Evolutionary conservation across 352 stramenopile species (phyloP).

Genomic region (Phytophthora aleatoria): DNA sequence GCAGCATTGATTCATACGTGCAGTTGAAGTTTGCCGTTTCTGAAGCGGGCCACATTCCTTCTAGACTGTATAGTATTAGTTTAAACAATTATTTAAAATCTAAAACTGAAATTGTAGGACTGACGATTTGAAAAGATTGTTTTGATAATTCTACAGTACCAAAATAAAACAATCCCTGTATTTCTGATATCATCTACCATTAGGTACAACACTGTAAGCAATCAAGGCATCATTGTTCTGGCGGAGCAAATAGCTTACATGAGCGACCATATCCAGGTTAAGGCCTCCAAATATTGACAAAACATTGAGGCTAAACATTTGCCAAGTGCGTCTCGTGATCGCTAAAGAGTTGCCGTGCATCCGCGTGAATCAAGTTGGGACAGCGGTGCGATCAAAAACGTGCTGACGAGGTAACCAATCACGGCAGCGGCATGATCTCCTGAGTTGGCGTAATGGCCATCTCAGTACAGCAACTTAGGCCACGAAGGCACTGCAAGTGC

Average conservation of each 20-base stretch:
- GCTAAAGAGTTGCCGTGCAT: constrained; percentile 20
- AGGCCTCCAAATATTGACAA: neutral
- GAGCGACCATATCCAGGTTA: neutral
- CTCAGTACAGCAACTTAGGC: no score
- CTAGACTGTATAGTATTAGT: no score
- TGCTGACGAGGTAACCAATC: neutral
- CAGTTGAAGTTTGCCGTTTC: constrained; percentile 30
- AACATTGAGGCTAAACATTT: neutral
- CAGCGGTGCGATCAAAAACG: constrained; percentile 20
- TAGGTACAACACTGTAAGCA: no score
- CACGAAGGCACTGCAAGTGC: no score
- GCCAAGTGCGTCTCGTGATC: constrained; percentile 6
- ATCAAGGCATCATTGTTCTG: no score
- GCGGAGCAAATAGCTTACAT: no score
- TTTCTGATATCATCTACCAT: no score
- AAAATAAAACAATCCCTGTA: no score
- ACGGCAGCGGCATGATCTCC: neutral
- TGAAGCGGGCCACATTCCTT: constrained; percentile 2
- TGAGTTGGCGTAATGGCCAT: neutral
- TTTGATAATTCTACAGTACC: no score
- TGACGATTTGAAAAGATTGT: no score
- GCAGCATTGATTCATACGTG: constrained; percentile 13
- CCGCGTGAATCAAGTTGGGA: constrained; percentile 34
- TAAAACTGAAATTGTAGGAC: no score
- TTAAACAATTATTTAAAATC: no score